These are phyloP conservation scores for Theobroma cacao DNA, from an alignment of 345 rosid species.

Conservation along the genomic window DNA sequence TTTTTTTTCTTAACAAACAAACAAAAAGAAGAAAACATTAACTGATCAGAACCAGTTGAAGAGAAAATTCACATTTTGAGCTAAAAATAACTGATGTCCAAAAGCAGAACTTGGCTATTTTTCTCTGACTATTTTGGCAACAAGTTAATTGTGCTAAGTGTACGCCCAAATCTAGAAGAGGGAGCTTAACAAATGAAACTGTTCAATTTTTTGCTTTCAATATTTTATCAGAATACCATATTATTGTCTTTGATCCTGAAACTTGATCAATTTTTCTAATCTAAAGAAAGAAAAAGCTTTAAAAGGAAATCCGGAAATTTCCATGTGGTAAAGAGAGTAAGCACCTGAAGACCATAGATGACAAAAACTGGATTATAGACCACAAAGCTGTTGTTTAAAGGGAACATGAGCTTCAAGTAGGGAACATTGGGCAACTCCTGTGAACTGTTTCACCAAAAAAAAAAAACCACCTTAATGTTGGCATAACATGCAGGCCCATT, in stretches of 20 bases:
- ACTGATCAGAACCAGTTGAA: too few relatives aligned
- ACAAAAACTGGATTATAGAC: slow-evolving; percentile 65
- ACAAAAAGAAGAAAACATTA: background rate
- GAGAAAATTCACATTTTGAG: background rate
- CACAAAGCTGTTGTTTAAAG: slow-evolving; percentile 65
- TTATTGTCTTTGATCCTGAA: background rate
- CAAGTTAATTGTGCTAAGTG: background rate
- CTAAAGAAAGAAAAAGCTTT: background rate
- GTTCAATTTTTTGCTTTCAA: background rate
- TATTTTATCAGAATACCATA: background rate
- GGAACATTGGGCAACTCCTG: slow-evolving; percentile 57
- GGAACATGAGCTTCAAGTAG: slow-evolving; percentile 58
- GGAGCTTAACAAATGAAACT: background rate
- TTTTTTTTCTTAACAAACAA: background rate
- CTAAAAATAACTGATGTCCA: background rate
- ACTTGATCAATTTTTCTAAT: background rate
- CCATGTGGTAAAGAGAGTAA: slow-evolving; percentile 2
- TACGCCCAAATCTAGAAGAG: background rate
- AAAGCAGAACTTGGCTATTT: background rate
- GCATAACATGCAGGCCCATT: background rate
- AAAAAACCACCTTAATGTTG: background rate
- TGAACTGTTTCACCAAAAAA: slow-evolving; percentile 35
- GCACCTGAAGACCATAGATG: slow-evolving; percentile 63
- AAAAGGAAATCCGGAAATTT: background rate
- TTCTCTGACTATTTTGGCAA: background rate